These are phyloP conservation scores for Macrophomina phaseolina DNA, from an alignment of 2,329 filamentous ascomycete genomes.

Conservation along the genomic window DNA sequence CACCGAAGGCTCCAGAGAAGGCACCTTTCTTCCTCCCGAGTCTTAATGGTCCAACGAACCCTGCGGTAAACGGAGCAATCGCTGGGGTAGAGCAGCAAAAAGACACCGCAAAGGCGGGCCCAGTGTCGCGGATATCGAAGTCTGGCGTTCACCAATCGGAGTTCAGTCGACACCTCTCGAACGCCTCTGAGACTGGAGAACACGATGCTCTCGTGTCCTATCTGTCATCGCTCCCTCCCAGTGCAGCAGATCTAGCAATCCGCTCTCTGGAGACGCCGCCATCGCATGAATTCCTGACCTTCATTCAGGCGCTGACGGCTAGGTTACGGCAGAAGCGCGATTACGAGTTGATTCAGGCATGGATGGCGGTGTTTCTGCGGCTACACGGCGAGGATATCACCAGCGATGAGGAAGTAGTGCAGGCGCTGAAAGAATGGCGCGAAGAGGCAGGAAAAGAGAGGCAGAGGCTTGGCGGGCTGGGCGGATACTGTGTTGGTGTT, in stretches of 20 bases:
- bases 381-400: constrained; percentile 68
- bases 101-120: constrained; percentile 29
- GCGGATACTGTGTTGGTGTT: constrained; percentile 87
- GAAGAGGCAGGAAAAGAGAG: constrained; percentile 73
- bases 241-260: constrained; percentile 87
- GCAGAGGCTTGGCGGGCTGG: constrained; percentile 72
- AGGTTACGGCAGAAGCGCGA: constrained; percentile 73
- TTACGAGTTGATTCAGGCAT: constrained; percentile 93
- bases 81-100: constrained; percentile 36
- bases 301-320: constrained; percentile 79
- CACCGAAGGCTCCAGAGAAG: constrained; percentile 89
- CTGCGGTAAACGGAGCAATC: constrained; percentile 29
- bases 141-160: constrained; percentile 39
- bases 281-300: constrained; percentile 75
- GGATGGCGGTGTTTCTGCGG: constrained; percentile 93
- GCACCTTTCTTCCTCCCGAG: constrained; percentile 94
- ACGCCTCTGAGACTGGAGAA: constrained; percentile 58
- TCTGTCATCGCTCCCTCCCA: constrained; percentile 80
- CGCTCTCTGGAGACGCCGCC: constrained; percentile 70
- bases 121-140: constrained; percentile 41
- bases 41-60: constrained; percentile 43
- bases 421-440: constrained; percentile 72
- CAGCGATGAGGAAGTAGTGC: constrained; percentile 58
- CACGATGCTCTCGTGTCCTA: constrained; percentile 76
- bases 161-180: constrained; percentile 57